These are phyloP conservation scores for Heliocybe sulcata DNA, from an alignment of 1,284 basidiomycete species.

Conservation along the genomic window DNA sequence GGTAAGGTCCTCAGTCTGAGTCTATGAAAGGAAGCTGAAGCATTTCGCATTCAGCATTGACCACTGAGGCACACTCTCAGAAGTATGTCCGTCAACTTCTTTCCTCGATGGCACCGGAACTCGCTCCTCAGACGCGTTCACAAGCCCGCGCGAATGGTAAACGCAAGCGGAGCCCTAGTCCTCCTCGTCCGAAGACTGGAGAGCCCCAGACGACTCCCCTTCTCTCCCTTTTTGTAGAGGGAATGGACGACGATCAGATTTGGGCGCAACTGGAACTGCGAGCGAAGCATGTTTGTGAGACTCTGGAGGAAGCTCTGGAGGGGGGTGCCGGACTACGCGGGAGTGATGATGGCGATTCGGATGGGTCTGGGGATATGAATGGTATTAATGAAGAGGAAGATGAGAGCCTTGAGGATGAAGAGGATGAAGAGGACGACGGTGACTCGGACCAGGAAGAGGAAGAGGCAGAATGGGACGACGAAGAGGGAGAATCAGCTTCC, in stretches of 20 bases:
- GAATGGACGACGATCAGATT: conserved; percentile 83
- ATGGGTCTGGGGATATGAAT: conserved; percentile 7
- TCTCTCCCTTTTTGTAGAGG: conserved; percentile 68
- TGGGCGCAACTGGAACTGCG: conserved; percentile 91
- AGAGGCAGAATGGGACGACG: conserved; percentile 24
- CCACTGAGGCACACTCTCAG: conserved; percentile 58
- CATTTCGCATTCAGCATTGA: conserved; percentile 36
- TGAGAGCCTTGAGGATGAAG: conserved; percentile 16
- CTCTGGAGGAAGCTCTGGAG: conserved; percentile 53
- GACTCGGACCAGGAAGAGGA: conserved; percentile 25
- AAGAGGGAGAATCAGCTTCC: conserved; percentile 21
- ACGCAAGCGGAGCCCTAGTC: conserved; percentile 33
- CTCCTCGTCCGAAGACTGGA: conserved; percentile 22
- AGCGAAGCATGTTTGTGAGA: conserved; percentile 56
- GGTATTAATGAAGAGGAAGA: conserved; percentile 12
- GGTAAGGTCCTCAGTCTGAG: conserved; percentile 38
- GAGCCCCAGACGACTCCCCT: conserved; percentile 69
- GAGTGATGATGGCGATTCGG: conserved; percentile 16
- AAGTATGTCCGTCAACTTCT: conserved; percentile 66
- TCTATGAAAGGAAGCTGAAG: conserved; percentile 3
- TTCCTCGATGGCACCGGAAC: conserved; percentile 50
- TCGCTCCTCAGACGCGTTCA: conserved; percentile 68
- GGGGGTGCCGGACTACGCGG: conserved; percentile 26
- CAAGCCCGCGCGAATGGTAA: conserved; percentile 36
- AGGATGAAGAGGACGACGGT: conserved; percentile 27